These are phyloP conservation scores for Moricandia moricandioides DNA, from an alignment of 345 rosid genomes.

Conservation along the genomic window DNA sequence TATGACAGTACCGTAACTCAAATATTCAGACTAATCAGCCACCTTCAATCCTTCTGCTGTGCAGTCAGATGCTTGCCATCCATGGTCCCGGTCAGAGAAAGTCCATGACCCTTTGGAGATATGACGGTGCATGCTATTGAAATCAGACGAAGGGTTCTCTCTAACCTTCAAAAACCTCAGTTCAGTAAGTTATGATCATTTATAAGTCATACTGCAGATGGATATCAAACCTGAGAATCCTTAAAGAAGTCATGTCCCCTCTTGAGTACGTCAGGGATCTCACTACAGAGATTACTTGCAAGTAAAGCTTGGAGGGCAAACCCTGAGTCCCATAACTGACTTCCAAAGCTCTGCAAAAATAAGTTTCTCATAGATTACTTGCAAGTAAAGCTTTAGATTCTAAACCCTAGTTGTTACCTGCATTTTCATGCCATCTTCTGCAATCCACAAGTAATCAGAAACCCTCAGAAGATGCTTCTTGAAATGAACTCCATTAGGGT, in stretches of 20 bases:
- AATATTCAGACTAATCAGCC: neutral
- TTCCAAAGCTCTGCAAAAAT: slow-evolving; percentile 62
- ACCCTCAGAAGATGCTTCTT: slow-evolving; percentile 80
- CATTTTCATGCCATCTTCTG: slow-evolving; percentile 96
- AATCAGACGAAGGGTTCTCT: slow-evolving; percentile 53
- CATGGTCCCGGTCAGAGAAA: slow-evolving; percentile 39
- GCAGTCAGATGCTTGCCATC: slow-evolving; percentile 43
- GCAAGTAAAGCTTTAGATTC: neutral
- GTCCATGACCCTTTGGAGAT: slow-evolving; percentile 43
- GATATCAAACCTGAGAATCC: slow-evolving; percentile 59
- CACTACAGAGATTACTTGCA: slow-evolving; percentile 53
- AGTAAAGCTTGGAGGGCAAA: slow-evolving; percentile 75
- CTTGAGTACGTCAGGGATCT: slow-evolving; percentile 53
- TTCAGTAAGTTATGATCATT: neutral
- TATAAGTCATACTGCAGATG: neutral
- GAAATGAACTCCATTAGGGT: slow-evolving; percentile 59
- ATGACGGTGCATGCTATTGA: slow-evolving; percentile 35
- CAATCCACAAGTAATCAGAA: slow-evolving; percentile 80
- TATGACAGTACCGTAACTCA: neutral
- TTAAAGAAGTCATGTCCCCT: slow-evolving; percentile 78
- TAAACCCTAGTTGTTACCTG: slow-evolving; percentile 38
- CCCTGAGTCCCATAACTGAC: slow-evolving; percentile 78
- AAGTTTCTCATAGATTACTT: neutral
- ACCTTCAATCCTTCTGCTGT: slow-evolving; percentile 41
- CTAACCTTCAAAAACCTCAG: slow-evolving; percentile 36